phyloP scores from a whole-genome alignment of 306 rosid species.

The Echinosophora koreensis region DNA sequence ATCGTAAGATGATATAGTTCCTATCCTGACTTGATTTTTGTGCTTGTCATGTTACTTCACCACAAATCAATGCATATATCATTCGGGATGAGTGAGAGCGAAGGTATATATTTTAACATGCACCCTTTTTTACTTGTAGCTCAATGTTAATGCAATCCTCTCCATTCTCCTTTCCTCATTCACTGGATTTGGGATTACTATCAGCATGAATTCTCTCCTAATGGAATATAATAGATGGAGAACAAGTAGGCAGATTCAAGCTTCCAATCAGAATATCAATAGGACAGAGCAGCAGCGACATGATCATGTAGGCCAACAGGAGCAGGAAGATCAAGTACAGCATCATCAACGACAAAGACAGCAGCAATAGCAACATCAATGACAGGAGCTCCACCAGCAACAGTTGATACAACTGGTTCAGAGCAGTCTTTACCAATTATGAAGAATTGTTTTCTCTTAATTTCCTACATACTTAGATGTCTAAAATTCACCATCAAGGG shows the following conservation, averaged over 20 bases:
- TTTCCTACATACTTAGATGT: not conserved
- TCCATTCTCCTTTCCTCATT: conserved; percentile 76
- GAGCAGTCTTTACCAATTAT: conserved; percentile 24
- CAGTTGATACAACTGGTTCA: conserved; percentile 25
- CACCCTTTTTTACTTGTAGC: conserved; percentile 55
- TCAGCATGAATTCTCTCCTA: conserved; percentile 65
- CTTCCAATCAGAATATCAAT: conserved; percentile 49
- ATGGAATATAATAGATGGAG: conserved; percentile 69
- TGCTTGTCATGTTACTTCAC: conserved; percentile 21
- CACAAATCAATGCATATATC: not conserved
- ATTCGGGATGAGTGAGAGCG: not conserved
- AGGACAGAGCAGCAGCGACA: conserved; percentile 41
- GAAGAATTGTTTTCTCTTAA: conserved; percentile 11
- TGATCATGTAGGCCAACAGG: conserved; percentile 42
- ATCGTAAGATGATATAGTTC: conserved; percentile 65
- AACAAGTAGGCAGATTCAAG: conserved; percentile 58
- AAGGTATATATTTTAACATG: conserved; percentile 28
- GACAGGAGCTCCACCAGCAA: conserved; percentile 30
- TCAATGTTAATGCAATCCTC: conserved; percentile 64
- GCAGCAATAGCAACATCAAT: conserved; percentile 45
- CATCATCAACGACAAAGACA: conserved; percentile 37
- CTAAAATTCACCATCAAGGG: not conserved
- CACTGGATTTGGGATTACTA: conserved; percentile 78
- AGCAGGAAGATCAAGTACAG: conserved; percentile 33
- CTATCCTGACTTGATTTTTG: conserved; percentile 26